Conservation (phyloP, 1,284 basidiomycete species). For the Heterobasidion annosum region DNA sequence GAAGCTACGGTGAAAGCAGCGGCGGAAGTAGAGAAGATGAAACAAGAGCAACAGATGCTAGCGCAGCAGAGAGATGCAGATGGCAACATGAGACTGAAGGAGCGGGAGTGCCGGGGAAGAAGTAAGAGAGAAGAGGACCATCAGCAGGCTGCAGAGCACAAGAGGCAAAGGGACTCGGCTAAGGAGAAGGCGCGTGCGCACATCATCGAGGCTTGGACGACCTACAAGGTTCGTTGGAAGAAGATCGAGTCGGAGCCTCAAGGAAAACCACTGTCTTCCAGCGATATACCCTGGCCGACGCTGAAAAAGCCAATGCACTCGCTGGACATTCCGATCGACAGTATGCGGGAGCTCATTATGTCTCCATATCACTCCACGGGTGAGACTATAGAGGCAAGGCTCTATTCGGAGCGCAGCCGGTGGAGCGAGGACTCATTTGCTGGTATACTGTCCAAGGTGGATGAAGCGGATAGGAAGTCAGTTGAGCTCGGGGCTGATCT, state of each 20-base stretch:
- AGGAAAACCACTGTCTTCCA: constrained; percentile 35
- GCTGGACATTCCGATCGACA: constrained; percentile 35
- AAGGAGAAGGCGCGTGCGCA: not conserved
- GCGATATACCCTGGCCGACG: constrained; percentile 64
- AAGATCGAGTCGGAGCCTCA: constrained; percentile 25
- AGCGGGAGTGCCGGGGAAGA: constrained; percentile 21
- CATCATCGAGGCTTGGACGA: constrained; percentile 41
- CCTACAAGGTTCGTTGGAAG: constrained; percentile 56
- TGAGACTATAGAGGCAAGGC: no score
- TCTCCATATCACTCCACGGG: no score
- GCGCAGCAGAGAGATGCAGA: not conserved
- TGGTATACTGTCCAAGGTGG: no score
- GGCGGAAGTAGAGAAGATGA: not conserved
- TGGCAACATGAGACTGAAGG: not conserved
- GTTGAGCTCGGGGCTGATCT: no score
- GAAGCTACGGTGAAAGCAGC: no score
- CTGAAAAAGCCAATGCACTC: constrained; percentile 27
- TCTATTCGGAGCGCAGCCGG: no score
- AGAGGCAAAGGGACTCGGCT: no score
- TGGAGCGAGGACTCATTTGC: no score
- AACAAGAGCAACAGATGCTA: not conserved
- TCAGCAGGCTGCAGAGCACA: not conserved
- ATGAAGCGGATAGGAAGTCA: no score
- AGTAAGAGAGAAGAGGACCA: constrained; percentile 25
- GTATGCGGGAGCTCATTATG: no score